phyloP scores from a whole-genome alignment of 208 protist species.

The Trypanosoma platydactyli region DNA sequence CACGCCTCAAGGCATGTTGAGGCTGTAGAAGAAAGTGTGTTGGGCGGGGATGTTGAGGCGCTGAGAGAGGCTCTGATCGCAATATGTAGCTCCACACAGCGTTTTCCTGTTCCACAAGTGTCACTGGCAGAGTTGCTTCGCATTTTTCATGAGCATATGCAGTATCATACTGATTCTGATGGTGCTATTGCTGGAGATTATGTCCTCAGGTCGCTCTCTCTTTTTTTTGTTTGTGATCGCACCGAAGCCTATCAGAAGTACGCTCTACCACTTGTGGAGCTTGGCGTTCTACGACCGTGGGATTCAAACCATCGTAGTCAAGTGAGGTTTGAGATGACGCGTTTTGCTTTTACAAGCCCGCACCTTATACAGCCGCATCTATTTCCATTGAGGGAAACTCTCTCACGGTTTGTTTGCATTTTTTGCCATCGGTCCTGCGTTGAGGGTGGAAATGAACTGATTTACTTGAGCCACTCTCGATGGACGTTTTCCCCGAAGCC shows the following conservation, averaged over 20 bases:
- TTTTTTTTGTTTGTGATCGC: constrained; percentile 26
- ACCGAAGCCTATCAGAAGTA: constrained; percentile 22
- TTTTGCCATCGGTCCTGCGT: constrained; percentile 29
- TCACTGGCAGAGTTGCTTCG: constrained; percentile 25
- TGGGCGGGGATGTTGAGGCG: background rate
- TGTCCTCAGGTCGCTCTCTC: constrained; percentile 20
- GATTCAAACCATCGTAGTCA: constrained; percentile 3
- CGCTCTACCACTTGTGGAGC: constrained; percentile 20
- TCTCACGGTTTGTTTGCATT: constrained; percentile 28
- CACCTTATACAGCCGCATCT: constrained; percentile 2
- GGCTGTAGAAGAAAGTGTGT: background rate
- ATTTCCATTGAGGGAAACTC: constrained; percentile 21
- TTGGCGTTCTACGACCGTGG: constrained; percentile 11
- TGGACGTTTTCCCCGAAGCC: constrained; percentile 23
- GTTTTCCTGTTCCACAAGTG: constrained; percentile 21
- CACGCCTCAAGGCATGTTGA: constrained; percentile 25
- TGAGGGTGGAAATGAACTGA: constrained; percentile 33
- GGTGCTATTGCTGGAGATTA: constrained; percentile 26
- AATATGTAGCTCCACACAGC: constrained; percentile 16
- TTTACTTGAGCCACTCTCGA: constrained; percentile 33
- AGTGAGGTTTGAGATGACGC: constrained; percentile 14
- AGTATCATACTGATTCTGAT: constrained; percentile 18
- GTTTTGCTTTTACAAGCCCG: background rate
- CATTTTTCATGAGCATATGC: constrained; percentile 24
- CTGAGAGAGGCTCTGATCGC: constrained; percentile 20